These are phyloP conservation scores for Rugonectria rugulosa DNA, from an alignment of 2,329 filamentous ascomycete species.

Conservation along the genomic window DNA sequence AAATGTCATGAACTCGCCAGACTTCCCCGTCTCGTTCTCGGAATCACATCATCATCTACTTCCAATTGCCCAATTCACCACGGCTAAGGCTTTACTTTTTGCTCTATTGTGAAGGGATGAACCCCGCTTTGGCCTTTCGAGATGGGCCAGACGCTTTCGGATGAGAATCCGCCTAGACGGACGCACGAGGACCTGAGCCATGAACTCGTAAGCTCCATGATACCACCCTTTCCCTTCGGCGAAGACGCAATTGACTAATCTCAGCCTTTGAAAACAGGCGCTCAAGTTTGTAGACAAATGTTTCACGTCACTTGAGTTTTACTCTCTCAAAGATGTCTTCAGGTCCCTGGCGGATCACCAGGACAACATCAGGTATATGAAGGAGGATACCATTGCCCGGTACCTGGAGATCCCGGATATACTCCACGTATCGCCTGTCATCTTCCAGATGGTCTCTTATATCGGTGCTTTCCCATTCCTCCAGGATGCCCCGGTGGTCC, in stretches of 20 bases:
- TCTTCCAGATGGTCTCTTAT: conserved; percentile 77
- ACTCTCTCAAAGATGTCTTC: conserved; percentile 78
- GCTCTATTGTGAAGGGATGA: conserved; percentile 31
- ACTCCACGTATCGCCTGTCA: conserved; percentile 69
- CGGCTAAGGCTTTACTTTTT: neutral
- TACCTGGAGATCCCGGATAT: conserved; percentile 79
- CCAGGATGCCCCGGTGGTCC: conserved; percentile 71
- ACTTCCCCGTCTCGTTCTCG: conserved; percentile 20
- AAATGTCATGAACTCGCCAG: conserved; percentile 37
- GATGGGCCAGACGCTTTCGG: conserved; percentile 63
- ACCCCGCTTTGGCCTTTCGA: conserved; percentile 33
- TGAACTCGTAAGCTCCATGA: conserved; percentile 53
- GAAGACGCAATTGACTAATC: conserved; percentile 19
- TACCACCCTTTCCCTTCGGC: conserved; percentile 12
- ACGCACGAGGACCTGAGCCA: conserved; percentile 61
- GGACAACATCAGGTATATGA: conserved; percentile 69
- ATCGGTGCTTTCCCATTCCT: conserved; percentile 78
- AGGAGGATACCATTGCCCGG: conserved; percentile 71
- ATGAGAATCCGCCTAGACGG: conserved; percentile 51
- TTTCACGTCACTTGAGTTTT: conserved; percentile 75
- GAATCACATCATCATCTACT: conserved; percentile 21
- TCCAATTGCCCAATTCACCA: conserved; percentile 1
- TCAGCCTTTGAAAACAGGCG: conserved; percentile 52
- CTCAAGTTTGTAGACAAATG: conserved; percentile 72
- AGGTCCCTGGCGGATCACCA: conserved; percentile 71